Evolutionary conservation across 257 asterid genomes (phyloP).

Genomic region (Henckelia pumila): DNA sequence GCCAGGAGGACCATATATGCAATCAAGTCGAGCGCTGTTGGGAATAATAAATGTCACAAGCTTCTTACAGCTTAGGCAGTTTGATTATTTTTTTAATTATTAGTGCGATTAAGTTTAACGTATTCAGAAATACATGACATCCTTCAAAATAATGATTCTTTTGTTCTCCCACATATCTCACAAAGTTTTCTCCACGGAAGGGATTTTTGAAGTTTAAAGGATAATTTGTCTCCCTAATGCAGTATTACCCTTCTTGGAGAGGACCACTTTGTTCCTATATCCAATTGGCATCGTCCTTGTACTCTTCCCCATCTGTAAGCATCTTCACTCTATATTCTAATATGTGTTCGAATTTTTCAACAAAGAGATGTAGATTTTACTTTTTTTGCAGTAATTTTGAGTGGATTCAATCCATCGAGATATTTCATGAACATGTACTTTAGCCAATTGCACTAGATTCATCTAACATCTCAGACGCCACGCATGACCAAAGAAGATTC

Average conservation of each 20-base stretch:
- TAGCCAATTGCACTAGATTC: slow-evolving; percentile 50
- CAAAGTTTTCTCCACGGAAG: background rate
- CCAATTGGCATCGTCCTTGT: slow-evolving; percentile 83
- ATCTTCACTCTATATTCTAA: background rate
- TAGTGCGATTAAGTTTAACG: background rate
- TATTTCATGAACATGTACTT: slow-evolving; percentile 85
- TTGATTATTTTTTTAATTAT: background rate
- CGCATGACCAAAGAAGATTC: slow-evolving; percentile 26
- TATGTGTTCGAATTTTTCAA: slow-evolving; percentile 2
- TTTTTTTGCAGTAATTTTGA: slow-evolving; percentile 65
- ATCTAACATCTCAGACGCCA: slow-evolving; percentile 31
- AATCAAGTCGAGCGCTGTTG: background rate
- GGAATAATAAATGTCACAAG: background rate
- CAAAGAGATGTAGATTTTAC: background rate
- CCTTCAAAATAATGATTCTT: background rate
- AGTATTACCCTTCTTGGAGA: slow-evolving; percentile 97
- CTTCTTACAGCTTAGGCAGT: background rate
- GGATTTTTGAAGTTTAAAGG: background rate
- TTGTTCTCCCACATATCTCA: background rate
- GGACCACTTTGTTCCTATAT: slow-evolving; percentile 93
- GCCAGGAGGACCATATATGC: background rate
- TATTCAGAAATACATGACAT: background rate
- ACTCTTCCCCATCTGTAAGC: slow-evolving; percentile 78
- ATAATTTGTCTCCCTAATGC: slow-evolving; percentile 32
- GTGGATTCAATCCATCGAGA: slow-evolving; percentile 96